Evolutionary conservation across 257 asterid genomes (phyloP).

Genomic region (Solanum megistacrolobum): DNA sequence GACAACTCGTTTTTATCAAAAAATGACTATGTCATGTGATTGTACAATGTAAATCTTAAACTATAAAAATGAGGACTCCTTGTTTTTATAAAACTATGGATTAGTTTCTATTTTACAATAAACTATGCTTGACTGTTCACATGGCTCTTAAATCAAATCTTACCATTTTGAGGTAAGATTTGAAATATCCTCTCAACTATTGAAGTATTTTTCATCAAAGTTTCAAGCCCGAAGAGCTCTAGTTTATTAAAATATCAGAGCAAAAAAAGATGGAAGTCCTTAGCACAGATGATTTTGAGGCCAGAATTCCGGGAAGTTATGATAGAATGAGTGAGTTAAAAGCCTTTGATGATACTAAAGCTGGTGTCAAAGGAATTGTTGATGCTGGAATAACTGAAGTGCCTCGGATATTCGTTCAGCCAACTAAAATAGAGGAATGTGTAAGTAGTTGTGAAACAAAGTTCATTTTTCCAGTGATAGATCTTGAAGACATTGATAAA

Average conservation of each 20-base stretch:
- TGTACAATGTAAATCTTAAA: neutral
- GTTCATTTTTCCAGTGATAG: slow-evolving; percentile 20
- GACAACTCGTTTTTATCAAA: neutral
- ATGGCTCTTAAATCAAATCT: neutral
- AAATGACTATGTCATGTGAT: neutral
- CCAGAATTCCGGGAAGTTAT: neutral
- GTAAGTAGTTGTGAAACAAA: neutral
- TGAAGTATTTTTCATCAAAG: neutral
- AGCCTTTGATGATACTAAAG: slow-evolving; percentile 37
- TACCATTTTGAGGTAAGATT: neutral
- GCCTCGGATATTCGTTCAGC: slow-evolving; percentile 30
- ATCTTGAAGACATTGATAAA: slow-evolving; percentile 12
- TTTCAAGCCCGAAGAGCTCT: neutral
- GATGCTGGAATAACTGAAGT: slow-evolving; percentile 27
- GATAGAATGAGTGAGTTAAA: slow-evolving; percentile 24
- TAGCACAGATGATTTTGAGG: neutral
- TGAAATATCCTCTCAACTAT: neutral
- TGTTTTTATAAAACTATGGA: neutral
- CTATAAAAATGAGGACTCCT: neutral
- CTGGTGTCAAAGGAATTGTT: slow-evolving; percentile 47
- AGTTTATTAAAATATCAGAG: neutral
- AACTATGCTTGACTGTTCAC: neutral
- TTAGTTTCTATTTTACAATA: neutral
- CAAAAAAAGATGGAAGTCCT: neutral
- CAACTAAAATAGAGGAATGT: neutral